A percentile compares a stretch with the other conserved stretches of the same genome.
phyloP scores from a whole-genome alignment of 345 rosid genomes.

The Microcos paniculata region DNA sequence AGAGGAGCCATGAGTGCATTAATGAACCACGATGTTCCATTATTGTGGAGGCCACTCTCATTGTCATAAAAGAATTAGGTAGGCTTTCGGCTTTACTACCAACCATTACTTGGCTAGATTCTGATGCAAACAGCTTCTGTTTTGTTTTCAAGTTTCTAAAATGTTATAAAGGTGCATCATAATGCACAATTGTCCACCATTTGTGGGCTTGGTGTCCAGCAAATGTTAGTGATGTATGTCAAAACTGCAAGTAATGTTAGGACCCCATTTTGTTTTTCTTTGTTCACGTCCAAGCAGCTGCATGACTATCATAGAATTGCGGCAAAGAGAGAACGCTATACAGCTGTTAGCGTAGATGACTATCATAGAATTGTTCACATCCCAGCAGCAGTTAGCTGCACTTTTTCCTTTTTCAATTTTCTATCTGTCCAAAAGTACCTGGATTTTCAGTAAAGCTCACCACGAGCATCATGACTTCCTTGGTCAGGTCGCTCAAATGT shows the following conservation, averaged over 20 bases:
- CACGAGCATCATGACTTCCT: neutral
- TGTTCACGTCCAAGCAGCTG: neutral
- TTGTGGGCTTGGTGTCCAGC: neutral
- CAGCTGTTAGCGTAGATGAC: no score
- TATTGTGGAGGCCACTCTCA: neutral
- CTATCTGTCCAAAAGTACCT: neutral
- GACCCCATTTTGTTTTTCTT: neutral
- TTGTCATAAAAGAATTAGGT: neutral
- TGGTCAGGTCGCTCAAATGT: slow-evolving; percentile 8
- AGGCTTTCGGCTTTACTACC: neutral
- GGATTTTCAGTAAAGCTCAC: neutral
- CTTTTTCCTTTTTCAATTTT: neutral
- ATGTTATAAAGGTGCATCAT: neutral
- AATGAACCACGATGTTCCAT: neutral
- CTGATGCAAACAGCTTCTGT: neutral
- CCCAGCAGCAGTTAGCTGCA: no score
- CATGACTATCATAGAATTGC: neutral
- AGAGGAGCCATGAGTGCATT: neutral
- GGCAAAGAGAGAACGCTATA: neutral
- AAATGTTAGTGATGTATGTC: neutral
- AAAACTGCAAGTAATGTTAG: neutral
- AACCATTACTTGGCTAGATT: neutral
- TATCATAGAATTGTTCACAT: no score
- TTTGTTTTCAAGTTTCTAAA: no score
- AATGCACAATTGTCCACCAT: neutral